Percentiles rank a stretch among this genome's conserved stretches.
phyloP scores from a whole-genome alignment of 2,329 filamentous ascomycete genomes.

The Parastagonospora avenae region DNA sequence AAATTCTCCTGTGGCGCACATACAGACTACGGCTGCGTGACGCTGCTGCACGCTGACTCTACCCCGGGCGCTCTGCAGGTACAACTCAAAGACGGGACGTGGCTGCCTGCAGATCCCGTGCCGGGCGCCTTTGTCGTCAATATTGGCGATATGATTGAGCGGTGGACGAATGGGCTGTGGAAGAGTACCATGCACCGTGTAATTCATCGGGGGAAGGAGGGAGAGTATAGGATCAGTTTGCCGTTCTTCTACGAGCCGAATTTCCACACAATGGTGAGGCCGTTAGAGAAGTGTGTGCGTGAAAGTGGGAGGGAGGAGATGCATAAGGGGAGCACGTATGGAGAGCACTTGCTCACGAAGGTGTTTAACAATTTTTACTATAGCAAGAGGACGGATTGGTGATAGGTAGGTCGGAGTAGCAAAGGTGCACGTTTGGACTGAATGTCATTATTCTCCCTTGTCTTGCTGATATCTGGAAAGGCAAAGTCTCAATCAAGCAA shows the following conservation, averaged over 20 bases:
- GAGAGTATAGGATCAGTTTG: slow-evolving; percentile 48
- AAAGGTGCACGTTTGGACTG: no score
- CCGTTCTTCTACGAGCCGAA: slow-evolving; percentile 58
- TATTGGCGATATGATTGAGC: slow-evolving; percentile 56
- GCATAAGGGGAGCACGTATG: slow-evolving; percentile 46
- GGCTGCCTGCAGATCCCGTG: slow-evolving; percentile 53
- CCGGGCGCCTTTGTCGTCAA: slow-evolving; percentile 55
- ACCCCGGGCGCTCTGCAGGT: slow-evolving; percentile 53
- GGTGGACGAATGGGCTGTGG: slow-evolving; percentile 53
- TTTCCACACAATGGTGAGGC: slow-evolving; percentile 48
- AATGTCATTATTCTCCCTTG: no score
- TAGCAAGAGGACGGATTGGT: slow-evolving; percentile 34
- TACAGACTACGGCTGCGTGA: slow-evolving; percentile 56
- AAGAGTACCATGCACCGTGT: slow-evolving; percentile 53
- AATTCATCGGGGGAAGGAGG: slow-evolving; percentile 45
- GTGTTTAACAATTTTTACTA: slow-evolving; percentile 51
- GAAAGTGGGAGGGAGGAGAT: slow-evolving; percentile 35
- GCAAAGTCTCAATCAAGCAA: no score
- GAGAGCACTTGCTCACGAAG: slow-evolving; percentile 51
- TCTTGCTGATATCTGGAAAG: no score
- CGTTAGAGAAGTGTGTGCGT: slow-evolving; percentile 46
- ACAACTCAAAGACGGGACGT: slow-evolving; percentile 48
- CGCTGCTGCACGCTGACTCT: slow-evolving; percentile 52
- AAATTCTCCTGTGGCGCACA: slow-evolving; percentile 51
- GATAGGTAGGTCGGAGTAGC: neutral